These are phyloP conservation scores for Eimeria acervulina DNA, from an alignment of 169 alveolate species.

Conservation along the genomic window DNA sequence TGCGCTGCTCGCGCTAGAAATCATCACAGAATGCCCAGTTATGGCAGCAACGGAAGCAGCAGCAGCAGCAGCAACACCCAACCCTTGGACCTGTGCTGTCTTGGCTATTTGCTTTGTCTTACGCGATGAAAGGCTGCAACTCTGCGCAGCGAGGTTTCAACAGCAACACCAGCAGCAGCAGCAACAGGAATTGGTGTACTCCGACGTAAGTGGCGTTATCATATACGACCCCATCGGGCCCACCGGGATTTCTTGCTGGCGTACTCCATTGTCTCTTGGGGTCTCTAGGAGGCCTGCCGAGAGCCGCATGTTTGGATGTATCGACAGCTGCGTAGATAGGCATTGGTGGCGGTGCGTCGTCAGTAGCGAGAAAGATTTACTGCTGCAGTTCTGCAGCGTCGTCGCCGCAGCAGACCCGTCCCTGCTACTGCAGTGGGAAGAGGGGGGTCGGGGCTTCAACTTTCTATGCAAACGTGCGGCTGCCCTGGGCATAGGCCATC, in stretches of 20 bases:
- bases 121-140: slow-evolving; percentile 81
- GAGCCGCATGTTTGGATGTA: background rate
- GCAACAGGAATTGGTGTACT: slow-evolving; percentile 44
- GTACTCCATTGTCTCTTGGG: background rate
- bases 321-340: slow-evolving; percentile 36
- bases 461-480: slow-evolving; percentile 71
- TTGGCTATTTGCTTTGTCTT: slow-evolving; percentile 78
- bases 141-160: slow-evolving; percentile 4
- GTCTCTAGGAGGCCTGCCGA: background rate
- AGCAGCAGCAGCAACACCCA: slow-evolving; percentile 77
- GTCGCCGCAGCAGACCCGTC: slow-evolving; percentile 75
- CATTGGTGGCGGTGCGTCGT: slow-evolving; percentile 76
- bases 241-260: background rate
- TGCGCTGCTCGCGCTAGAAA: slow-evolving; percentile 69
- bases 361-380: slow-evolving; percentile 65
- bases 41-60: slow-evolving; percentile 74
- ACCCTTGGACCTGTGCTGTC: slow-evolving; percentile 72
- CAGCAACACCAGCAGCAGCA: slow-evolving; percentile 35
- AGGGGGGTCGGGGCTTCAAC: slow-evolving; percentile 63
- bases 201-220: slow-evolving; percentile 58
- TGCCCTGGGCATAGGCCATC: slow-evolving; percentile 75
- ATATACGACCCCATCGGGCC: slow-evolving; percentile 38
- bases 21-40: slow-evolving; percentile 62
- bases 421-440: slow-evolving; percentile 78
- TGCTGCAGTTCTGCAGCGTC: slow-evolving; percentile 45